phyloP scores from a whole-genome alignment of 768 basidiomycete species.

The Rhodotorula sphaerocarpa region DNA sequence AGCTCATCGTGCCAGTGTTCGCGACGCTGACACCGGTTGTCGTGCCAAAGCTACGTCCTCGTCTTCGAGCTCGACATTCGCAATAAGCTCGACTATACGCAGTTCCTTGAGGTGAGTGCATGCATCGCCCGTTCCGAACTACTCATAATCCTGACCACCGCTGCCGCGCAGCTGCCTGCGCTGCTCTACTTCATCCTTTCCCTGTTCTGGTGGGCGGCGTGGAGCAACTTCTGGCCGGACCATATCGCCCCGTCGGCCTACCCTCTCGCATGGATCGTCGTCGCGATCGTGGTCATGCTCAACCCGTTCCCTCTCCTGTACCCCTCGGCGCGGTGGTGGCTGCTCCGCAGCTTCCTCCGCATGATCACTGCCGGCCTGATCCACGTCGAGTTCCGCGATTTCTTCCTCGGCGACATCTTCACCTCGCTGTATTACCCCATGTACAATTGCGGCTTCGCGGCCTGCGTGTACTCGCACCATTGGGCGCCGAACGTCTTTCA shows the following conservation, averaged over 20 bases:
- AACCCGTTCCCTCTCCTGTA: constrained; percentile 67
- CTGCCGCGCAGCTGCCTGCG: constrained; percentile 56
- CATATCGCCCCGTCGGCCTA: constrained; percentile 61
- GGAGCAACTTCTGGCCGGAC: constrained; percentile 54
- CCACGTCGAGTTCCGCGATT: constrained; percentile 48
- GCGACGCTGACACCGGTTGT: too few species aligned
- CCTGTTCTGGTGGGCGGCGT: constrained; percentile 78
- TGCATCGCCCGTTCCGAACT: too few species aligned
- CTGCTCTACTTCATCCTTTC: constrained; percentile 65
- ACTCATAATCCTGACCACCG: too few species aligned
- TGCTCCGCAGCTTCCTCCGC: constrained; percentile 57
- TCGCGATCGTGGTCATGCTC: constrained; percentile 49
- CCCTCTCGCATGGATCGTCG: constrained; percentile 71
- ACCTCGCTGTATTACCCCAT: constrained; percentile 35
- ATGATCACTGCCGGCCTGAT: constrained; percentile 61
- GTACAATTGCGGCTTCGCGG: constrained; percentile 48
- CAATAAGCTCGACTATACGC: constrained; percentile 66
- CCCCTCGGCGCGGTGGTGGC: constrained; percentile 68
- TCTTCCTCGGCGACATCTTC: constrained; percentile 42
- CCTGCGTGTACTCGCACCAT: constrained; percentile 59
- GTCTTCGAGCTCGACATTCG: constrained; percentile 54
- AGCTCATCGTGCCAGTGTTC: too few species aligned
- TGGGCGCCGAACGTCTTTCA: constrained; percentile 44
- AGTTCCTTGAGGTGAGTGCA: constrained; percentile 56
- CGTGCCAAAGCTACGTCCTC: constrained; percentile 48